Percentiles rank a stretch among this genome's conserved stretches.
Conservation (phyloP, 371 early-diverging fungal genomes). For the Hamiltosporidium tvaerminnensis region DNA sequence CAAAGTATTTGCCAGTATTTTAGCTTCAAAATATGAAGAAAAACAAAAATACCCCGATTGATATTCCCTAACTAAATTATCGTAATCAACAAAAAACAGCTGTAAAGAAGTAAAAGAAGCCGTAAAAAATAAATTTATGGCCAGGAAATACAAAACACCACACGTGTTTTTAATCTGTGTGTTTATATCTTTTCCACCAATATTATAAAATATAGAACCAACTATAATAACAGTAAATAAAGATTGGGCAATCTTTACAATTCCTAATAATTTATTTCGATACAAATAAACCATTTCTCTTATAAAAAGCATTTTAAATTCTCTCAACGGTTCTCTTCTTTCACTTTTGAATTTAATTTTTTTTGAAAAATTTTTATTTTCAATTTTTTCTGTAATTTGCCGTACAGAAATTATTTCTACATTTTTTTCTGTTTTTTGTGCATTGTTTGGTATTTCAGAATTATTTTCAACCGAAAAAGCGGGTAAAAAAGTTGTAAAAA, state of each 20-base stretch:
- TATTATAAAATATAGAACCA: conserved; percentile 28
- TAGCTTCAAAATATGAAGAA: conserved; percentile 27
- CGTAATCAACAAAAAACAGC: conserved; percentile 22
- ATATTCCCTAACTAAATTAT: conserved; percentile 28
- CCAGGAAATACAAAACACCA: conserved; percentile 26
- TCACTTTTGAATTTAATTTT: no score
- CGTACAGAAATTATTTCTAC: no score
- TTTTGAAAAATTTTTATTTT: no score
- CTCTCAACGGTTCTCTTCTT: no score
- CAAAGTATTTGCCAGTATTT: conserved; percentile 18
- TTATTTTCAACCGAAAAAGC: no score
- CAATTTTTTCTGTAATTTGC: no score
- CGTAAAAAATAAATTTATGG: conserved; percentile 23
- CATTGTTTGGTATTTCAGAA: no score
- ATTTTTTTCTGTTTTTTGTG: no score
- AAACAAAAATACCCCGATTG: conserved; percentile 27
- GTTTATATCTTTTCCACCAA: conserved; percentile 11
- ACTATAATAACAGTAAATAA: conserved; percentile 6
- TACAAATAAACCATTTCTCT: no score
- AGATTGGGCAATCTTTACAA: not conserved
- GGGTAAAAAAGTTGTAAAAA: no score
- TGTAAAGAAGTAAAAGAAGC: conserved; percentile 25
- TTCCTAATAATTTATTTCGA: not conserved
- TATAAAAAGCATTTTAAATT: no score
- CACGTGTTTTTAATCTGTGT: conserved; percentile 18